Conservation (phyloP, 1,284 basidiomycete genomes). For the Sanghuangporus baumii region DNA sequence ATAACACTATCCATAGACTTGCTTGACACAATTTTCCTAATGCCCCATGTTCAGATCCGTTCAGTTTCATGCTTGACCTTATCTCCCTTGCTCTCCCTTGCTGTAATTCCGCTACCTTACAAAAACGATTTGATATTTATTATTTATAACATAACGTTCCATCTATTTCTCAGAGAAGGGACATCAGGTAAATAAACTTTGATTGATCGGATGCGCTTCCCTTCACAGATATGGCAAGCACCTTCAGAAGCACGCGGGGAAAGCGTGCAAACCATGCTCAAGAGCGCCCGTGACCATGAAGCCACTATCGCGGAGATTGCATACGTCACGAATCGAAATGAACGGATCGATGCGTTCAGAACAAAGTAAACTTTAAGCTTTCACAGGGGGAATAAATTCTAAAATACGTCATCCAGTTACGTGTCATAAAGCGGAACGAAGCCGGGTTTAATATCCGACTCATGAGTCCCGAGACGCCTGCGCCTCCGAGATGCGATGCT, state of each 20-base stretch:
- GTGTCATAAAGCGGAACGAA: no score
- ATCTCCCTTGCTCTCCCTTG: background rate
- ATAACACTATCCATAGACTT: no score
- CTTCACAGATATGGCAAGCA: background rate
- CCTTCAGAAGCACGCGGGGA: background rate
- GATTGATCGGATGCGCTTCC: background rate
- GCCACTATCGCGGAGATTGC: no score
- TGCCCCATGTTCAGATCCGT: background rate
- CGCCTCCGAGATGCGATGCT: slow-evolving; percentile 39
- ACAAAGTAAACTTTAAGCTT: no score
- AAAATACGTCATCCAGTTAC: no score
- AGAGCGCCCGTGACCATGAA: no score
- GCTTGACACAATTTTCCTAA: background rate
- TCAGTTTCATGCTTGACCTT: background rate
- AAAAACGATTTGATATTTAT: no score
- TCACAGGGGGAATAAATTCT: no score
- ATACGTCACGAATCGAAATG: no score
- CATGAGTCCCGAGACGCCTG: background rate
- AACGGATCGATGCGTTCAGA: no score
- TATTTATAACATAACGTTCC: no score
- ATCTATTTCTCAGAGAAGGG: no score
- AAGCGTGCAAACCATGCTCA: background rate
- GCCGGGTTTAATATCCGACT: background rate
- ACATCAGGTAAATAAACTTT: background rate
- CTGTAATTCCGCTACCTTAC: background rate